phyloP scores from a whole-genome alignment of 345 rosid species.

The Euphorbia tirucalli region DNA sequence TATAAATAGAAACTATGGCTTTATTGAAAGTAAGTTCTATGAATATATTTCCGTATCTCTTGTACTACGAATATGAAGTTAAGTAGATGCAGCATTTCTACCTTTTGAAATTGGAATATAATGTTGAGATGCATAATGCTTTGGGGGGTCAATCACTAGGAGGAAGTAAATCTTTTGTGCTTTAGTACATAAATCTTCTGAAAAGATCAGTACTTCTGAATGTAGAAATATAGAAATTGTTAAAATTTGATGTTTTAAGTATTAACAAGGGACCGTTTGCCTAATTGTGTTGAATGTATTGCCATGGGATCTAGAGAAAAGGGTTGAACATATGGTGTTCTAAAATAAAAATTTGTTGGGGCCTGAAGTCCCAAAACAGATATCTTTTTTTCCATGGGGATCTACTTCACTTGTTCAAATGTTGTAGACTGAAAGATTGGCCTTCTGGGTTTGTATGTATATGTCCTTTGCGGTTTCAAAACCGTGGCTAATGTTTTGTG shows the following conservation, averaged over 20 bases:
- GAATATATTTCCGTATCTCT: neutral
- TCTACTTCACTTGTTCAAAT: neutral
- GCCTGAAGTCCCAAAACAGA: neutral
- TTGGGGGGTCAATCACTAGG: neutral
- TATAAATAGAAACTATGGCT: neutral
- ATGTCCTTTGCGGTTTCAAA: conserved; percentile 7
- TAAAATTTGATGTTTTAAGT: neutral
- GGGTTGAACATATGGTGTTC: neutral
- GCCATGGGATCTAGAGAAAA: neutral
- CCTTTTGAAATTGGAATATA: neutral
- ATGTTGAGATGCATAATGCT: neutral
- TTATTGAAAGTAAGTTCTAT: conserved; percentile 7
- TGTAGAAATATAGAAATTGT: neutral
- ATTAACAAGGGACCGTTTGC: neutral
- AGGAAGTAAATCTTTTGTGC: neutral
- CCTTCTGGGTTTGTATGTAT: neutral
- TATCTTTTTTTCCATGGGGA: neutral
- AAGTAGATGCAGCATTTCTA: neutral
- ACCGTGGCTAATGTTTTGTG: conserved; percentile 14
- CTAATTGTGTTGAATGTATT: neutral
- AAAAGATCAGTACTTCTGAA: neutral
- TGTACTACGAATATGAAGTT: neutral
- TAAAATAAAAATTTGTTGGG: neutral
- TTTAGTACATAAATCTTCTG: neutral
- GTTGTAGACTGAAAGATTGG: neutral